These are phyloP conservation scores for Podospora fimiseda DNA, from an alignment of 495 filamentous ascomycete species.

Conservation along the genomic window DNA sequence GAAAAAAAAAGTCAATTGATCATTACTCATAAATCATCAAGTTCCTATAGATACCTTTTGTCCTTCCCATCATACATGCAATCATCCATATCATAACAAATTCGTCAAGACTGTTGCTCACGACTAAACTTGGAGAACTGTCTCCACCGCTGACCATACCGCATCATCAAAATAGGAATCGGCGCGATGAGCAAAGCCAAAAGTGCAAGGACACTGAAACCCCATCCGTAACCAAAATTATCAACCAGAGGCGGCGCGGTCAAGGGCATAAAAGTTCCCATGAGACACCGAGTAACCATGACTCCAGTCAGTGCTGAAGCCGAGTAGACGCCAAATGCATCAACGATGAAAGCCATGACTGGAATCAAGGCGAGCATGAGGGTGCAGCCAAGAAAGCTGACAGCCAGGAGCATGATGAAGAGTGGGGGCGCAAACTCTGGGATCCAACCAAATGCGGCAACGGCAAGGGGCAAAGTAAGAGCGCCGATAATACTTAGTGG, in stretches of 20 bases:
- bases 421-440: slow-evolving; percentile 35
- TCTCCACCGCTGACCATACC: slow-evolving; percentile 46
- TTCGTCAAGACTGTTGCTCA: slow-evolving; percentile 10
- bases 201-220: slow-evolving; percentile 38
- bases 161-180: slow-evolving; percentile 44
- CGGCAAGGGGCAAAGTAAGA: slow-evolving; percentile 35
- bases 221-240: slow-evolving; percentile 44
- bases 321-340: slow-evolving; percentile 50
- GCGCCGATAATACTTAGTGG: slow-evolving; percentile 43
- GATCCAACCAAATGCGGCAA: slow-evolving; percentile 45
- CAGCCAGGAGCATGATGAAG: slow-evolving; percentile 32
- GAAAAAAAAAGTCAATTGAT: too few species aligned
- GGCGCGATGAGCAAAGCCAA: slow-evolving; percentile 38
- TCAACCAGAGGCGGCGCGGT: slow-evolving; percentile 38
- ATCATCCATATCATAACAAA: too few species aligned
- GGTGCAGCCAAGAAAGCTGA: slow-evolving; percentile 37
- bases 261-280: slow-evolving; percentile 49
- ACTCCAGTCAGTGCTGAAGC: slow-evolving; percentile 52
- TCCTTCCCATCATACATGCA: not conserved
- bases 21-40: not conserved
- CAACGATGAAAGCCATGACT: slow-evolving; percentile 49
- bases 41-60: not conserved
- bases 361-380: slow-evolving; percentile 43
- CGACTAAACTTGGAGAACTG: slow-evolving; percentile 42
- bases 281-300: slow-evolving; percentile 48